A percentile compares a stretch with the other conserved stretches of the same genome.
These are phyloP conservation scores for Dicorynia guianensis DNA, from an alignment of 306 rosid species.

Conservation along the genomic window DNA sequence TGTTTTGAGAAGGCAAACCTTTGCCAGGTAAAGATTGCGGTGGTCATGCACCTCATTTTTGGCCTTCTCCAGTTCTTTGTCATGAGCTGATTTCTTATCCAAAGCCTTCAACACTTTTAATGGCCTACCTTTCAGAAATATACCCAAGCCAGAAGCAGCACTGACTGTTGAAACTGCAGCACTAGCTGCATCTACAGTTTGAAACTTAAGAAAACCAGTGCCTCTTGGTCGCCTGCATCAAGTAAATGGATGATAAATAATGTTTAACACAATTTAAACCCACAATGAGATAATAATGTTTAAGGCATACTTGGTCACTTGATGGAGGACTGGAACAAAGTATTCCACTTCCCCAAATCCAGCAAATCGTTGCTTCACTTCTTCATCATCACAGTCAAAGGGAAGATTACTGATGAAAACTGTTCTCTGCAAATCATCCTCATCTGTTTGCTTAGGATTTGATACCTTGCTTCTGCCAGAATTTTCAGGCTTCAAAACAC, in stretches of 20 bases:
- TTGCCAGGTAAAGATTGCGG: constrained; percentile 85
- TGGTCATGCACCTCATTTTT: constrained; percentile 78
- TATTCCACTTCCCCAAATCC: constrained; percentile 85
- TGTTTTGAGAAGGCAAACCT: constrained; percentile 58
- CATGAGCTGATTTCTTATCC: constrained; percentile 91
- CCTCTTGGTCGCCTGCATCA: constrained; percentile 89
- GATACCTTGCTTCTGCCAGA: constrained; percentile 45
- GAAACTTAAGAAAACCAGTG: constrained; percentile 92
- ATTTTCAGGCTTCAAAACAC: constrained; percentile 50
- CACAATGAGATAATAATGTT: constrained; percentile 25
- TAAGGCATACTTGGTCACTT: constrained; percentile 76
- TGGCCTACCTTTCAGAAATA: constrained; percentile 81
- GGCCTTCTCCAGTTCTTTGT: constrained; percentile 75
- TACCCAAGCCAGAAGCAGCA: constrained; percentile 71
- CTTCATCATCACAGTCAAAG: constrained; percentile 75
- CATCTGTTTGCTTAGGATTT: constrained; percentile 57
- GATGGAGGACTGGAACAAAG: constrained; percentile 88
- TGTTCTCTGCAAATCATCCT: constrained; percentile 74
- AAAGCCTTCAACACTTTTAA: constrained; percentile 82
- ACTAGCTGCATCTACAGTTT: constrained; percentile 71
- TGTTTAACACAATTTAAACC: constrained; percentile 13
- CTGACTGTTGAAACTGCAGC: constrained; percentile 78
- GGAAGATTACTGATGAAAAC: constrained; percentile 86
- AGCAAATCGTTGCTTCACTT: constrained; percentile 85
- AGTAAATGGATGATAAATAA: constrained; percentile 44